Evolutionary conservation across 2,329 filamentous ascomycete species (phyloP), one percentile per base, ranked within the genome.

Genomic region (Colletotrichum simmondsii): DNA sequence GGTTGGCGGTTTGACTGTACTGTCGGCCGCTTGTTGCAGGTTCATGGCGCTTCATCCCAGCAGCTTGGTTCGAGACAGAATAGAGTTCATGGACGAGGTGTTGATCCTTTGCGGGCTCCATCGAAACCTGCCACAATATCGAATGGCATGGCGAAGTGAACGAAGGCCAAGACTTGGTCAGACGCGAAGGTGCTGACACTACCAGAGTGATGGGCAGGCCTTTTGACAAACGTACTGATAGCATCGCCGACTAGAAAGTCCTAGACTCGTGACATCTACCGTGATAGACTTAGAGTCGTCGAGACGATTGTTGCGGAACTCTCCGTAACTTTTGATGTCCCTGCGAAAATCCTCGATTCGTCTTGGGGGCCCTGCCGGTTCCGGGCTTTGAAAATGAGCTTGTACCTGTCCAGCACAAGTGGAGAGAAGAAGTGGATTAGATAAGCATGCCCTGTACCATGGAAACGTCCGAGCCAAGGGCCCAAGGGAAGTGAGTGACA

Each of bases 51-150:
- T 16, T 42, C 54, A 70, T 70, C 67, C 67, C 67, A 32, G 67
- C 61, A 70, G 67, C 54, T 65, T 70, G 67, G 67, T 37, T 65
- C 67, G 61, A 65, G 67, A 70, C 67, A 30, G 42, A 53, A 28
- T 59, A 65, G 67, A 70, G 60, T 70, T 56, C 24, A 19, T 24
- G 10, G 14, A 56, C 14, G 26, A 56, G 24, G 26, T 30, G 16
- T 56, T 56, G 42, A 49, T 49, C 42, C 19, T 32, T 32, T 49
- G 19, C 8, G 42, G 42, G 22, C 26, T 56, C 53, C 22, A 26
- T 30, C 26, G 22, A 28, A 19, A 16, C 5, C 53, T 56, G 53
- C 11, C 28, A n/a, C 53, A 16, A 56, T 19, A 14, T 16, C 53
- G 28, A 56, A 30, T 30, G 26, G 14, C 19, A 49, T 49, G 12